A percentile compares a stretch with the other conserved stretches of the same genome.
Conservation (phyloP, 768 basidiomycete genomes). For the Termitomyces sp. region DNA sequence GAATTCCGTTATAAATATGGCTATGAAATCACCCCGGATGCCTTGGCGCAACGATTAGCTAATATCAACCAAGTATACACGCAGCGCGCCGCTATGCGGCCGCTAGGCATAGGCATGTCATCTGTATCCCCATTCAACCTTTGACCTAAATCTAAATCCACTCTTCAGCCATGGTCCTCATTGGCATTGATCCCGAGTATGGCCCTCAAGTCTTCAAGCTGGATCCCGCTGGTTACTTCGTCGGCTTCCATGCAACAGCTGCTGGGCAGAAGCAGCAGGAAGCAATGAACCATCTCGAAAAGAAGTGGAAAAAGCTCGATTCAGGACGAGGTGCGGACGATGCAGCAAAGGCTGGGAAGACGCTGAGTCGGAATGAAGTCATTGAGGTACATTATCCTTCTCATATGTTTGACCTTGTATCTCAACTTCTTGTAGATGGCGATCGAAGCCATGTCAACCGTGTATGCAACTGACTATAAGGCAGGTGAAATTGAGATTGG, state of each 20-base stretch:
- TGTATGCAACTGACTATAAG: constrained; percentile 96
- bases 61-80: constrained; percentile 99
- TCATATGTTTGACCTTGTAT: neutral
- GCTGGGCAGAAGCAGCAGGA: constrained; percentile 98
- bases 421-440: constrained; percentile 57
- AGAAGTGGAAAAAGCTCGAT: constrained; percentile 96
- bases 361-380: constrained; percentile 68
- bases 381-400: constrained; percentile 67
- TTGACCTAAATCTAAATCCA: neutral
- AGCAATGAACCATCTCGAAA: constrained; percentile 97
- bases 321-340: constrained; percentile 75
- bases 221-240: constrained; percentile 97
- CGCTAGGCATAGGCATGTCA: constrained; percentile 83
- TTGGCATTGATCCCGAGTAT: constrained; percentile 84
- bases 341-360: constrained; percentile 67
- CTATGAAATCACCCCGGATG: constrained; percentile 96
- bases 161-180: constrained; percentile 83
- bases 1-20: constrained; percentile 95
- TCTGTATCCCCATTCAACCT: neutral
- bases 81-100: constrained; percentile 94
- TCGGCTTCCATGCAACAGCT: constrained; percentile 95
- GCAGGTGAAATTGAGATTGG: constrained; percentile 94
- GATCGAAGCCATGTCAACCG: constrained; percentile 89
- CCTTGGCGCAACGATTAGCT: constrained; percentile 89
- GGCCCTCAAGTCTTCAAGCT: constrained; percentile 99